phyloP scores from a whole-genome alignment of 2,329 filamentous ascomycete genomes.

The Kalmusia sp. region DNA sequence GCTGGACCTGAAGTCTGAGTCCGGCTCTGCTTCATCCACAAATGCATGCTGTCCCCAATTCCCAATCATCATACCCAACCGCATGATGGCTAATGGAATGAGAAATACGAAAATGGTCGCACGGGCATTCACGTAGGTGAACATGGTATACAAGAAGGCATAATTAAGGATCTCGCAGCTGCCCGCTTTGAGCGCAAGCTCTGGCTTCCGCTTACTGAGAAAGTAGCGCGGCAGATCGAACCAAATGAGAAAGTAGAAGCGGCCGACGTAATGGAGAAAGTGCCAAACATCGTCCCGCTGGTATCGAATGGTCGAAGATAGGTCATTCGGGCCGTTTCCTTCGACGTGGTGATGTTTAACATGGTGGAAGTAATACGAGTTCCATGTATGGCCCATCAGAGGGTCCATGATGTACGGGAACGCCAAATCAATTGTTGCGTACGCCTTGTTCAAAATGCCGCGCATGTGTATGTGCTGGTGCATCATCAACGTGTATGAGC shows the following conservation, averaged over 20 bases:
- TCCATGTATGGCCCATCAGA: conserved; percentile 83
- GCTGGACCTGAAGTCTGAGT: conserved; percentile 80
- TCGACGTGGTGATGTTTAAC: conserved; percentile 88
- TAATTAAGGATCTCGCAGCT: conserved; percentile 67
- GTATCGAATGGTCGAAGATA: conserved; percentile 78
- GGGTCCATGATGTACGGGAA: conserved; percentile 80
- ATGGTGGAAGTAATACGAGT: conserved; percentile 85
- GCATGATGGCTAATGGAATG: conserved; percentile 70
- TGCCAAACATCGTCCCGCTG: conserved; percentile 72
- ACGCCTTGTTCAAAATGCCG: conserved; percentile 67
- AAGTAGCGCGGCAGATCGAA: conserved; percentile 79
- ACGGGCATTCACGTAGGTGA: conserved; percentile 54
- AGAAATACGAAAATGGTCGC: conserved; percentile 71
- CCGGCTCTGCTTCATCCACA: conserved; percentile 75
- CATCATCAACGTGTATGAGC: conserved; percentile 80
- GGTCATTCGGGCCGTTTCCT: conserved; percentile 77
- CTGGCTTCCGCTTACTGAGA: conserved; percentile 64
- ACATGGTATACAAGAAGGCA: conserved; percentile 58
- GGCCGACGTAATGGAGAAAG: conserved; percentile 75
- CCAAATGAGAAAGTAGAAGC: conserved; percentile 78
- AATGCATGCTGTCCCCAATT: conserved; percentile 88
- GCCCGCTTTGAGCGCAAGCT: conserved; percentile 62
- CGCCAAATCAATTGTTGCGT: conserved; percentile 63
- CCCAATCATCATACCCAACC: conserved; percentile 78
- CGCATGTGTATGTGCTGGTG: conserved; percentile 84